Conservation (phyloP, 495 filamentous ascomycete species). For the Talaromyces stipitatus region DNA sequence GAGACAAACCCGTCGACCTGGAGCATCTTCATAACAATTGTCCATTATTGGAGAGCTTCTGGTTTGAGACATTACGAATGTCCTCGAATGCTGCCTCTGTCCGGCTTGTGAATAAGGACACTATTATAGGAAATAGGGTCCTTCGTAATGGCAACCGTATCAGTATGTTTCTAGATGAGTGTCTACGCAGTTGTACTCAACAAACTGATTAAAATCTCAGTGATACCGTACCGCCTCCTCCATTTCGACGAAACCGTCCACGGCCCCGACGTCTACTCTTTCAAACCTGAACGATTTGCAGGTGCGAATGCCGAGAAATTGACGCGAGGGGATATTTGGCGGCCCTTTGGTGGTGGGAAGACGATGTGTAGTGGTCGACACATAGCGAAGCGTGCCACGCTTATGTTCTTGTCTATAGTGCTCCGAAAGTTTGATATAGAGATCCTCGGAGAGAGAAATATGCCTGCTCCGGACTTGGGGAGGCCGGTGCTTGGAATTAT, state of each 20-base stretch:
- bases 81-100: not conserved
- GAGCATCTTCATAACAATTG: not conserved
- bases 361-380: not conserved
- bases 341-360: not conserved
- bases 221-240: not conserved
- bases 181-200: not conserved
- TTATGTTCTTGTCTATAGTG: not conserved
- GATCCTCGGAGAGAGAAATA: not conserved
- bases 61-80: not conserved
- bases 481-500: not conserved
- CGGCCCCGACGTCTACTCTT: not conserved
- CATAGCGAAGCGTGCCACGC: not conserved
- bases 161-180: not conserved
- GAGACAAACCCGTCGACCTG: not conserved
- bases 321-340: not conserved
- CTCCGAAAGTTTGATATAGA: not conserved
- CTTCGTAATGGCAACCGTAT: not conserved
- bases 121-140: not conserved
- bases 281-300: not conserved
- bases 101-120: not conserved
- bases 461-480: not conserved
- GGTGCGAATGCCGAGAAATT: not conserved
- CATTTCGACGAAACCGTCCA: not conserved
- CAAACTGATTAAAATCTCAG: not conserved
- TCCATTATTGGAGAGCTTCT: not conserved